Evolutionary conservation across 768 basidiomycete genomes (phyloP).

Genomic region (Leccinum olivaceopallidum): DNA sequence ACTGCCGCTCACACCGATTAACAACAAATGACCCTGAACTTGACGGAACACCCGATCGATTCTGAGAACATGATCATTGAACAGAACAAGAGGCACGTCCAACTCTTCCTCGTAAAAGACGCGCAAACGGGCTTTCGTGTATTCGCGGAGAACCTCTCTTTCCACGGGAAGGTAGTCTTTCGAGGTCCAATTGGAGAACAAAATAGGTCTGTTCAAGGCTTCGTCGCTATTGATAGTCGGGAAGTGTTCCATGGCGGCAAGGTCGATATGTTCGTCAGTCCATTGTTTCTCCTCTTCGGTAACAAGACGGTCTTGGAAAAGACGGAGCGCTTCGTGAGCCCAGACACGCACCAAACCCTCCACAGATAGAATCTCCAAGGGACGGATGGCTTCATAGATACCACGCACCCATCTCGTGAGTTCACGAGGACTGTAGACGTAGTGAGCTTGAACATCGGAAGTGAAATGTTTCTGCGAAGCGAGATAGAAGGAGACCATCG

Average conservation of each 20-base stretch:
- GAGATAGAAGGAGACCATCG: no score
- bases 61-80: constrained; percentile 97
- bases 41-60: constrained; percentile 99
- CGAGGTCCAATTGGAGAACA: constrained; percentile 99
- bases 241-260: constrained; percentile 85
- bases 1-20: constrained; percentile 97
- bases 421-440: constrained; percentile 79
- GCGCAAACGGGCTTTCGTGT: constrained; percentile 92
- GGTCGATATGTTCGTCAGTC: constrained; percentile 93
- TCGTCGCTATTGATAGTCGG: constrained; percentile 88
- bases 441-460: no score
- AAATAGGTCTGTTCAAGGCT: constrained; percentile 83
- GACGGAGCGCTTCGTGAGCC: constrained; percentile 96
- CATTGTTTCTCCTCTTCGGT: constrained; percentile 89
- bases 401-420: constrained; percentile 97
- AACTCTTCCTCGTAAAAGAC: constrained; percentile 99
- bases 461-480: no score
- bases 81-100: constrained; percentile 95
- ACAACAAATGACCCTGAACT: constrained; percentile 91
- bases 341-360: constrained; percentile 96
- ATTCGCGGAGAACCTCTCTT: constrained; percentile 89
- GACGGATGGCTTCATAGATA: constrained; percentile 94
- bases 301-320: constrained; percentile 97
- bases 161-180: constrained; percentile 96
- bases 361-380: constrained; percentile 88